Percentiles rank a stretch among this genome's conserved stretches.
phyloP scores from a whole-genome alignment of 2,329 filamentous ascomycete genomes.

The Colletotrichum navitas region DNA sequence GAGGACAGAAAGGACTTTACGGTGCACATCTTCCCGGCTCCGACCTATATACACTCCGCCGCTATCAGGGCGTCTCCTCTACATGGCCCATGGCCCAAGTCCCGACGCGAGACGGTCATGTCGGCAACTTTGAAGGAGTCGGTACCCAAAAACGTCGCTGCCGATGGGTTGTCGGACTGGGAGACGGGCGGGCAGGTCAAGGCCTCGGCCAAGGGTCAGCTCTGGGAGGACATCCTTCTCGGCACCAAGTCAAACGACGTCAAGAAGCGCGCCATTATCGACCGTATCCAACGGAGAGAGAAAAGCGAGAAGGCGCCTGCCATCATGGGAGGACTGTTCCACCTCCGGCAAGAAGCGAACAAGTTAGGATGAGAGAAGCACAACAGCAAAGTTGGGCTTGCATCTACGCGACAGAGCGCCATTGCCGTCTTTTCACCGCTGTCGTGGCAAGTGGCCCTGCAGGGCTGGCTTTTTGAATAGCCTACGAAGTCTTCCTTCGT shows the following conservation, averaged over 20 bases:
- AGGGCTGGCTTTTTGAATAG: not conserved
- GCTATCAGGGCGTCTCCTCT: slow-evolving; percentile 53
- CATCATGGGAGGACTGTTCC: slow-evolving; percentile 38
- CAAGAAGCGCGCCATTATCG: slow-evolving; percentile 29
- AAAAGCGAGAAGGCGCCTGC: slow-evolving; percentile 21
- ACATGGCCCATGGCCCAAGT: slow-evolving; percentile 57
- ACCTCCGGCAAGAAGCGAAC: slow-evolving; percentile 23
- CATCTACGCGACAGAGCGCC: not conserved
- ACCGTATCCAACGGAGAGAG: slow-evolving; percentile 23
- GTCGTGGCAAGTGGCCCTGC: not conserved
- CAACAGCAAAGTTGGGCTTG: not conserved
- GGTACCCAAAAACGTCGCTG: slow-evolving; percentile 55
- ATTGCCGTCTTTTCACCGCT: not conserved
- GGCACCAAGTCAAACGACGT: slow-evolving; percentile 36
- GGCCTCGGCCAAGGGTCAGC: slow-evolving; percentile 42
- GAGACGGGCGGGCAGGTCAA: slow-evolving; percentile 47
- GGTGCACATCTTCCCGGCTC: slow-evolving; percentile 56
- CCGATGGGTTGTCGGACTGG: slow-evolving; percentile 60
- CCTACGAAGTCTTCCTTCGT: not conserved
- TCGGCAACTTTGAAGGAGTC: slow-evolving; percentile 54
- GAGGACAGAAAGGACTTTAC: slow-evolving; percentile 54
- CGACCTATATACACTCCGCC: slow-evolving; percentile 56
- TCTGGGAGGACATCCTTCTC: slow-evolving; percentile 45
- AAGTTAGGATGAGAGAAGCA: not conserved
- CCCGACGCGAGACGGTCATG: slow-evolving; percentile 48